Conservation (phyloP, 768 basidiomycete species). For the Leucocoprinus sp. region DNA sequence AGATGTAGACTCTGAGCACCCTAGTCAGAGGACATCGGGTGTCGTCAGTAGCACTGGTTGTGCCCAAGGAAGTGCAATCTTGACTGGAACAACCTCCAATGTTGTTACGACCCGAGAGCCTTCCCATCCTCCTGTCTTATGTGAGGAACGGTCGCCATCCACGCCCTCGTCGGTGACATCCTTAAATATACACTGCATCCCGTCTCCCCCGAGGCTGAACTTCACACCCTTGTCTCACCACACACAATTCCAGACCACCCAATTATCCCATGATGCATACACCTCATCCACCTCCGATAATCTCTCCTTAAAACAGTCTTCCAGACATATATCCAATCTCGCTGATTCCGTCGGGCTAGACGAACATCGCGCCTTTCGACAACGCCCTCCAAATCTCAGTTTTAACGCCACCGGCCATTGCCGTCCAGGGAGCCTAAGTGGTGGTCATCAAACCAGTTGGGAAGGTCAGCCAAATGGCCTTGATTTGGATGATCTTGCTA, state of each 20-base stretch:
- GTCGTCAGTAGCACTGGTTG: constrained; percentile 16
- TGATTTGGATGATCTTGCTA: background rate
- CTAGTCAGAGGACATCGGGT: constrained; percentile 15
- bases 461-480: background rate
- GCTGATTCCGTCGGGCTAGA: constrained; percentile 10
- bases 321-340: constrained; percentile 16
- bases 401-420: constrained; percentile 25
- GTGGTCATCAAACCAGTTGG: background rate
- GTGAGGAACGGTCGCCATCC: background rate
- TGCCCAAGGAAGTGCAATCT: constrained; percentile 13
- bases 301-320: background rate
- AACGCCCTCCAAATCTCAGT: constrained; percentile 24
- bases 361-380: constrained; percentile 19
- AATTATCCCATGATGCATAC: constrained; percentile 2
- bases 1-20: constrained; percentile 10
- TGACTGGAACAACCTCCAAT: constrained; percentile 1
- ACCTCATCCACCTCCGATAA: constrained; percentile 5
- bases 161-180: background rate
- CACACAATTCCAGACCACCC: background rate
- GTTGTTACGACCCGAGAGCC: background rate
- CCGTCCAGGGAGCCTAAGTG: background rate
- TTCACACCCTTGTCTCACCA: constrained; percentile 8
- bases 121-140: background rate
- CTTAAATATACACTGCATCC: background rate
- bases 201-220: background rate